Evolutionary conservation across 768 basidiomycete species (phyloP).

Genomic region (Saitozyma sp.): DNA sequence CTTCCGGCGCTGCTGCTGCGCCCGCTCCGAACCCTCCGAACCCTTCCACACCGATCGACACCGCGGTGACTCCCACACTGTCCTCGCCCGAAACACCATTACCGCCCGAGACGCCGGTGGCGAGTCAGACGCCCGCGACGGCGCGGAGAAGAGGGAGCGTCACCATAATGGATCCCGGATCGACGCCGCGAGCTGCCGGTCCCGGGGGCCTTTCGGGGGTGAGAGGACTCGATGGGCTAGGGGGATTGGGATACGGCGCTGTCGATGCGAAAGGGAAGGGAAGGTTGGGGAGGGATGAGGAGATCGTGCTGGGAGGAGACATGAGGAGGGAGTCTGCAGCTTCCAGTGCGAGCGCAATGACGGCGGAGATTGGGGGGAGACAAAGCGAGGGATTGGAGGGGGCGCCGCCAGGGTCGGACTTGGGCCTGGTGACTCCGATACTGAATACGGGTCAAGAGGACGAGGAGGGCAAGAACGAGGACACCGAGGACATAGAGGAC

Average conservation of each 20-base stretch:
- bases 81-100: too few relatives aligned
- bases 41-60: too few relatives aligned
- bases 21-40: too few relatives aligned
- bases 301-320: background rate
- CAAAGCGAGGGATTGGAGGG: too few relatives aligned
- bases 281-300: background rate
- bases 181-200: background rate
- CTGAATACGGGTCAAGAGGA: too few relatives aligned
- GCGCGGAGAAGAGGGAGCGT: background rate
- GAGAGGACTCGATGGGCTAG: background rate
- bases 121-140: too few relatives aligned
- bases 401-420: too few relatives aligned
- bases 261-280: background rate
- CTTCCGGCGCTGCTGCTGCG: too few relatives aligned
- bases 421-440: too few relatives aligned
- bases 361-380: constrained; percentile 1
- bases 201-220: background rate
- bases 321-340: background rate
- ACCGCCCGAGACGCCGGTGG: too few relatives aligned
- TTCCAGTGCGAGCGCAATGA: background rate
- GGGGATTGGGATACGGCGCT: constrained; percentile 12
- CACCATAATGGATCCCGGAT: background rate
- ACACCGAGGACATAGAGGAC: background rate
- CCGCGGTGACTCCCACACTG: too few relatives aligned
- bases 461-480: too few relatives aligned